phyloP scores from a whole-genome alignment of 768 basidiomycete species.

The Mycena olivaceomarginata region DNA sequence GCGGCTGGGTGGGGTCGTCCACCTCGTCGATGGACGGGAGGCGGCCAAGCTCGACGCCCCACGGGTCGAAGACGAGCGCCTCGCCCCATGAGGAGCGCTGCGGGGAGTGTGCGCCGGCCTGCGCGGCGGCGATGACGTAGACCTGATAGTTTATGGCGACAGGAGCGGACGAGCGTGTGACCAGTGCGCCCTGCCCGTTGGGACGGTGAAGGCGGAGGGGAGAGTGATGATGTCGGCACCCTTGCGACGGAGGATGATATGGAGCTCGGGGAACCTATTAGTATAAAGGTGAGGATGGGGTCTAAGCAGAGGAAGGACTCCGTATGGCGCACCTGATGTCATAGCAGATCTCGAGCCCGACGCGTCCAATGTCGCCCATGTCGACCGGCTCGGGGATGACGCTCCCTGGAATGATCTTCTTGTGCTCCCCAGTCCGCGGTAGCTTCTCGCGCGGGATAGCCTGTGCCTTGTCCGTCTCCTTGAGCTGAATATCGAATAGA shows the following conservation, averaged over 20 bases:
- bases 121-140: slow-evolving; percentile 44
- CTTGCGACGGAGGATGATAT: slow-evolving; percentile 44
- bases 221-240: slow-evolving; percentile 41
- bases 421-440: slow-evolving; percentile 39
- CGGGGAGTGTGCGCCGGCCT: slow-evolving; percentile 42
- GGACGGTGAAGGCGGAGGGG: slow-evolving; percentile 44
- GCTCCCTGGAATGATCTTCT: slow-evolving; percentile 37
- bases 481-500: slow-evolving; percentile 43
- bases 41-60: slow-evolving; percentile 43
- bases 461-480: slow-evolving; percentile 16
- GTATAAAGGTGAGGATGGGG: not conserved
- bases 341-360: slow-evolving; percentile 45
- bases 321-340: slow-evolving; percentile 40
- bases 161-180: slow-evolving; percentile 42
- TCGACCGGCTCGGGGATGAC: slow-evolving; percentile 34
- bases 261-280: slow-evolving; percentile 41
- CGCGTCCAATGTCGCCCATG: slow-evolving; percentile 40
- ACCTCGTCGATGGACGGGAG: slow-evolving; percentile 44
- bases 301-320: not conserved
- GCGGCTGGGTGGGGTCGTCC: slow-evolving; percentile 35
- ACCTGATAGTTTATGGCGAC: slow-evolving; percentile 44
- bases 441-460: slow-evolving; percentile 20
- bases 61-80: slow-evolving; percentile 44
- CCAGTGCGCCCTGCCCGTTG: slow-evolving; percentile 44
- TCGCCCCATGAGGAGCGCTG: slow-evolving; percentile 44